Evolutionary conservation across 2,329 filamentous ascomycete genomes (phyloP), one percentile per base, ranked within the genome.

Genomic region (Arthrinium puccinioides): DNA sequence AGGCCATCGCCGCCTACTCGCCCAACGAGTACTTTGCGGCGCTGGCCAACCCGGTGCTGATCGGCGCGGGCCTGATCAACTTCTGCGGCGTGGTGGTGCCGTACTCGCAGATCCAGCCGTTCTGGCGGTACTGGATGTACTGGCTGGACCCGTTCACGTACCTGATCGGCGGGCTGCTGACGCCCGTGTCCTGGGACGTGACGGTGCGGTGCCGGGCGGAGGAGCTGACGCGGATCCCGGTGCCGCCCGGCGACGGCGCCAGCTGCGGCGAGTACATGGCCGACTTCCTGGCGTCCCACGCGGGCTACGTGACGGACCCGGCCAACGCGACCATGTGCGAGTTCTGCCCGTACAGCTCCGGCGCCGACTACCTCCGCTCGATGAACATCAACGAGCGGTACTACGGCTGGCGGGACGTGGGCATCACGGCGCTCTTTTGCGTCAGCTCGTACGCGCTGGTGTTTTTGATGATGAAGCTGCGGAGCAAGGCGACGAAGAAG

Each of bases 1-100:
- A 88, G 55, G 89, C 84, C 83, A 87, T 92, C 48, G 84, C 80
- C 44, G 85, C 87, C 1, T 88, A 88, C 57, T 83, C 85, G 0
- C 84, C 85, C 0, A 80, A 70, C 26, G 19, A 26, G 21, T 18
- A 25, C 2, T 87, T 87, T 61, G 85, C 83, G 1, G 82, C 87
- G 44, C 87, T 89, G 45, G 78, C 80, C 18, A 65, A 87, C 6
- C 84, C 84, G 1, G 81, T 85, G 51, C 38, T 70, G 24, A 57
- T 72, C 38, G 61, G 60, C 6, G 57, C 60, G 1, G 62, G 54
- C 2, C 43, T 66, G 44, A 72, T 71, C 29, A 60, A 86, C 21
- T 88, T 89, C 69, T 88, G 87, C 63, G 85, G 85, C 46, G 78
- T 89, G 15, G 74, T 89, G 9, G 71, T 82, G 3, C 78, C 84